These are phyloP conservation scores for Hordeum pubiflorum DNA, from an alignment of 202 grass and related monocot species.

Conservation along the genomic window DNA sequence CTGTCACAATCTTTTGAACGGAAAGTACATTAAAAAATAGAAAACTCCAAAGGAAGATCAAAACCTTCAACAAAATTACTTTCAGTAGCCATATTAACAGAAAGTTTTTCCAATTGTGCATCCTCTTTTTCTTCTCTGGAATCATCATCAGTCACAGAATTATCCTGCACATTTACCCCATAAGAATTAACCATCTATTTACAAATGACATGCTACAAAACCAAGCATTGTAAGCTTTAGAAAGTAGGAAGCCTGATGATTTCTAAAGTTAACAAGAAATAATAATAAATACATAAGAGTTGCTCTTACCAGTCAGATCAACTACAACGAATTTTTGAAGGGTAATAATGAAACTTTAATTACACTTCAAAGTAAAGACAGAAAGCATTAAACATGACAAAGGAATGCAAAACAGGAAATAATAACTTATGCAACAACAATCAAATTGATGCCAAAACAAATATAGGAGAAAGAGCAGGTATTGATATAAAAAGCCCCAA, in stretches of 20 bases:
- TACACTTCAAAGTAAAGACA: neutral
- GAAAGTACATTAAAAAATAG: neutral
- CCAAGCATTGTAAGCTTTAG: constrained; percentile 20
- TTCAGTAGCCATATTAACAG: neutral
- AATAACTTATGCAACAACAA: neutral
- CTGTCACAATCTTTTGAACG: neutral
- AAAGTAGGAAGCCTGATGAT: neutral
- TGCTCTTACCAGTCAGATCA: neutral
- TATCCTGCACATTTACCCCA: constrained; percentile 21
- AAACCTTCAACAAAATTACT: constrained; percentile 15
- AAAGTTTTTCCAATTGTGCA: neutral
- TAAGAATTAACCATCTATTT: constrained; percentile 5
- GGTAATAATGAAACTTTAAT: neutral
- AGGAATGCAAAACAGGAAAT: neutral
- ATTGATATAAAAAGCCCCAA: neutral
- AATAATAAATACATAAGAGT: constrained; percentile 11
- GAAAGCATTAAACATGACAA: neutral
- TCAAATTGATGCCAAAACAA: neutral
- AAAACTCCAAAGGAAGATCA: neutral
- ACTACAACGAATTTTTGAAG: neutral
- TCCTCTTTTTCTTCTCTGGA: neutral
- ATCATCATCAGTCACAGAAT: constrained; percentile 17
- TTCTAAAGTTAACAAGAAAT: neutral
- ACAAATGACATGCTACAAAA: neutral
- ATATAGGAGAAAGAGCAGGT: neutral